Percentiles rank a stretch among this genome's conserved stretches.
Evolutionary conservation across 2,329 filamentous ascomycete species (phyloP).

Genomic region (Beauveria sp.): DNA sequence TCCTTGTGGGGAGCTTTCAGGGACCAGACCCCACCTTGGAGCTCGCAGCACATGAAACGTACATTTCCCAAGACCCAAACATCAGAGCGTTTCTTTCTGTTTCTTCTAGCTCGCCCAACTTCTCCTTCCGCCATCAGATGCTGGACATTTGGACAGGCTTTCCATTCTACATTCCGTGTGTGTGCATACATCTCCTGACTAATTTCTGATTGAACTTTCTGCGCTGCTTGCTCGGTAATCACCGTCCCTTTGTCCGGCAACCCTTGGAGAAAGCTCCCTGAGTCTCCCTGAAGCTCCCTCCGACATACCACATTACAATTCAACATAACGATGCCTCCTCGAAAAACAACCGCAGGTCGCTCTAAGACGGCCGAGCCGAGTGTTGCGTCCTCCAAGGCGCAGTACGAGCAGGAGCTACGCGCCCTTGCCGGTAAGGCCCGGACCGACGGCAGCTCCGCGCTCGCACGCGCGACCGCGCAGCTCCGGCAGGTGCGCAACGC

Average conservation of each 20-base stretch:
- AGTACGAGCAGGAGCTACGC: constrained; percentile 47
- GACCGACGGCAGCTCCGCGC: constrained; percentile 23
- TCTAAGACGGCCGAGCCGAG: constrained; percentile 14
- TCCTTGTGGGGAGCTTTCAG: background rate
- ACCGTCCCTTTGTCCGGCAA: background rate
- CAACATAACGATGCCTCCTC: background rate
- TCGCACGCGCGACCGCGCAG: constrained; percentile 32
- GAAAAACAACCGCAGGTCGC: background rate
- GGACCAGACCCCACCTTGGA: background rate
- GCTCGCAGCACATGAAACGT: background rate
- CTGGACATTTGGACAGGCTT: constrained; percentile 12
- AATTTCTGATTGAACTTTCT: background rate
- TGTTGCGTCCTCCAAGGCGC: constrained; percentile 21
- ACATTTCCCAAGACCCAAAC: background rate
- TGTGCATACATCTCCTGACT: background rate
- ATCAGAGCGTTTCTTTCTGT: background rate
- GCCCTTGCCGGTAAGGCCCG: constrained; percentile 38
- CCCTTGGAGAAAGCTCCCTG: no score
- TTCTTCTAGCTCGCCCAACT: background rate
- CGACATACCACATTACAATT: background rate
- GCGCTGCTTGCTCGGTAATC: background rate
- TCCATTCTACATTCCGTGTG: background rate
- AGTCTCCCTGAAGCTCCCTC: background rate
- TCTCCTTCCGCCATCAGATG: constrained; percentile 9
- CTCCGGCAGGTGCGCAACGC: constrained; percentile 29